Evolutionary conservation across 331 rosid genomes (phyloP).

Genomic region (Pyrus hybrid): DNA sequence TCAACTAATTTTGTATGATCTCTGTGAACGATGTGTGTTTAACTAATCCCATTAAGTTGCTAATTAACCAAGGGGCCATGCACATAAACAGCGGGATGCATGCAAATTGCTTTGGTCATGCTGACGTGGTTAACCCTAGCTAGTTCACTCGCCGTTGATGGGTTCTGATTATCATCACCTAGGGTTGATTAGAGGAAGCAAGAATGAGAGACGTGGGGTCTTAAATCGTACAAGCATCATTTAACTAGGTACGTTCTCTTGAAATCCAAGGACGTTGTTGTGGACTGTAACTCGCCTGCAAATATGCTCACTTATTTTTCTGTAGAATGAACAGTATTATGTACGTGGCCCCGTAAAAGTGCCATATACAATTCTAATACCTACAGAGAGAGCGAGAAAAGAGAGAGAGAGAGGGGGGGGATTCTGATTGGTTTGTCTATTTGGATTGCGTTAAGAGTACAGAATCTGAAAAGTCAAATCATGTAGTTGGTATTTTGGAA

Average conservation of each 20-base stretch:
- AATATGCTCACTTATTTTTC: background rate
- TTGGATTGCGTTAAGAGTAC: conserved; percentile 29
- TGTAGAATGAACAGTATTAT: background rate
- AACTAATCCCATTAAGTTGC: too few relatives aligned
- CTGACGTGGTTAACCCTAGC: background rate
- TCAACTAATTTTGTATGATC: too few relatives aligned
- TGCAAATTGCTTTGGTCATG: background rate
- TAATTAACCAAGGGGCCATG: too few relatives aligned
- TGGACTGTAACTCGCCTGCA: background rate
- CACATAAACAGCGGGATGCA: too few relatives aligned
- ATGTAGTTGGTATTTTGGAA: conserved; percentile 30
- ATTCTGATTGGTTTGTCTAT: conserved; percentile 7
- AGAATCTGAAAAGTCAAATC: conserved; percentile 92
- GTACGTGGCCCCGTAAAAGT: background rate
- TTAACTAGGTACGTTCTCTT: background rate
- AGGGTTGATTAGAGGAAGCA: background rate
- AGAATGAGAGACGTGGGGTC: too few relatives aligned
- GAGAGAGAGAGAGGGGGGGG: background rate
- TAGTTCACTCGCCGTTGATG: background rate
- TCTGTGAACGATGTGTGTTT: too few relatives aligned
- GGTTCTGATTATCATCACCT: background rate
- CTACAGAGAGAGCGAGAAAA: background rate
- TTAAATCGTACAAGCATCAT: background rate
- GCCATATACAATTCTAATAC: background rate
- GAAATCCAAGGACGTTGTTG: background rate